Conservation (phyloP, 1,139 yeast genomes). For the Schwanniomyces etchellsii region DNA sequence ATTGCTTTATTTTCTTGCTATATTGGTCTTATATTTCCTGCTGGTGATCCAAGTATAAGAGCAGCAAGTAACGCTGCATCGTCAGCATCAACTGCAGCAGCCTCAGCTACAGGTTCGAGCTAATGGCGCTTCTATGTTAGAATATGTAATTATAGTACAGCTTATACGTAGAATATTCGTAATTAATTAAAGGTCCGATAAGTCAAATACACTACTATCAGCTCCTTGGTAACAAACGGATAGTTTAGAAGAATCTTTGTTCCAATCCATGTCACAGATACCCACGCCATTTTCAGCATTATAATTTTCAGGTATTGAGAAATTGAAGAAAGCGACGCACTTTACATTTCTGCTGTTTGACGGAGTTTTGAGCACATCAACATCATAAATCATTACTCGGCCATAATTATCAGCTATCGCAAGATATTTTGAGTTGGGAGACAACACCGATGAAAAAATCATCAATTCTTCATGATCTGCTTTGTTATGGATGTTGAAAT, state of each 20-base stretch:
- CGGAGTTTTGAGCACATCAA: constrained; percentile 13
- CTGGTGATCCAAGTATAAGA: constrained; percentile 22
- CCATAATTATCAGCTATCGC: constrained; percentile 67
- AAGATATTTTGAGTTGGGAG: constrained; percentile 42
- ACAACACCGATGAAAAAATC: constrained; percentile 47
- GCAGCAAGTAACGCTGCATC: constrained; percentile 10
- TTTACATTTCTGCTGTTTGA: constrained; percentile 11
- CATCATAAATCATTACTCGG: constrained; percentile 48
- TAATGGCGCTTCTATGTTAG: no score
- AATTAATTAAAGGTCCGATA: constrained; percentile 8
- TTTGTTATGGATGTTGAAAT: background rate
- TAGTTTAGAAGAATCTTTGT: constrained; percentile 23
- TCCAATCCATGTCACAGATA: constrained; percentile 42
- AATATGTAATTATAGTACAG: no score
- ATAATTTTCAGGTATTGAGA: constrained; percentile 7
- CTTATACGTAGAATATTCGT: no score
- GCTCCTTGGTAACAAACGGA: constrained; percentile 39
- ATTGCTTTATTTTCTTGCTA: constrained; percentile 48
- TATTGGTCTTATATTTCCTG: constrained; percentile 43
- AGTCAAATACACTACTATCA: constrained; percentile 31
- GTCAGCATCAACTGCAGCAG: constrained; percentile 14
- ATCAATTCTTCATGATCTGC: constrained; percentile 5
- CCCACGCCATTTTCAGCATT: constrained; percentile 18
- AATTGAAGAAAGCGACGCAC: constrained; percentile 21
- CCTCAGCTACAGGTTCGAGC: constrained; percentile 13